Percentiles rank a stretch among this genome's conserved stretches.
These are phyloP conservation scores for Globisporangium canariense DNA, from an alignment of 352 stramenopile species.

Conservation along the genomic window DNA sequence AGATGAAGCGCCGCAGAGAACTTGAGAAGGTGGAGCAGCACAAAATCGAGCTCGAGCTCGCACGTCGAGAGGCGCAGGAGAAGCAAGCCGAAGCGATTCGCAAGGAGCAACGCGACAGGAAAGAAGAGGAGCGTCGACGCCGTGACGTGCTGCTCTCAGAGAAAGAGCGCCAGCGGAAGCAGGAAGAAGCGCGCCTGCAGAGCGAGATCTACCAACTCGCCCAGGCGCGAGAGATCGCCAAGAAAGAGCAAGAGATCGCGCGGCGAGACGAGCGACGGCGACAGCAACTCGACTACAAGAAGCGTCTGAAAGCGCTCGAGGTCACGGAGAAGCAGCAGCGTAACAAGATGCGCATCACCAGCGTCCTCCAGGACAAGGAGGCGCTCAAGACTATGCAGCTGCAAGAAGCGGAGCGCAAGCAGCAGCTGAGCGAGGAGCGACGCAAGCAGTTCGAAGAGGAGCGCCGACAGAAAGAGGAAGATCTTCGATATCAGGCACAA, in stretches of 20 bases:
- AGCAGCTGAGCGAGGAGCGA: slow-evolving; percentile 60
- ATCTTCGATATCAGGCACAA: slow-evolving; percentile 37
- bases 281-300: slow-evolving; percentile 47
- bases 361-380: slow-evolving; percentile 61
- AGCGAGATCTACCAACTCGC: slow-evolving; percentile 42
- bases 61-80: slow-evolving; percentile 35
- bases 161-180: slow-evolving; percentile 43
- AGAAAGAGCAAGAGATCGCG: slow-evolving; percentile 47
- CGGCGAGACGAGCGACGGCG: slow-evolving; percentile 38
- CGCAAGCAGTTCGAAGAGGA: slow-evolving; percentile 42
- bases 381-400: slow-evolving; percentile 41
- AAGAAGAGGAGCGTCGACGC: slow-evolving; percentile 47
- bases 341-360: slow-evolving; percentile 64
- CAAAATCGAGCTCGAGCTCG: slow-evolving; percentile 41
- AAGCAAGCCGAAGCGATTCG: slow-evolving; percentile 40
- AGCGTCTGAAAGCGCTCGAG: slow-evolving; percentile 36
- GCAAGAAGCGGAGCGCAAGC: slow-evolving; percentile 52
- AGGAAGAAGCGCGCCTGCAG: slow-evolving; percentile 55
- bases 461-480: slow-evolving; percentile 40
- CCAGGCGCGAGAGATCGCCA: slow-evolving; percentile 38
- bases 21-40: slow-evolving; percentile 53
- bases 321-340: slow-evolving; percentile 56
- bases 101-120: slow-evolving; percentile 44
- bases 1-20: slow-evolving; percentile 42
- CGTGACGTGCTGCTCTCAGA: slow-evolving; percentile 45